Percentiles rank a stretch among this genome's conserved stretches.
These are phyloP conservation scores for Moricandia moricandioides DNA, from an alignment of 345 rosid species.

Conservation along the genomic window DNA sequence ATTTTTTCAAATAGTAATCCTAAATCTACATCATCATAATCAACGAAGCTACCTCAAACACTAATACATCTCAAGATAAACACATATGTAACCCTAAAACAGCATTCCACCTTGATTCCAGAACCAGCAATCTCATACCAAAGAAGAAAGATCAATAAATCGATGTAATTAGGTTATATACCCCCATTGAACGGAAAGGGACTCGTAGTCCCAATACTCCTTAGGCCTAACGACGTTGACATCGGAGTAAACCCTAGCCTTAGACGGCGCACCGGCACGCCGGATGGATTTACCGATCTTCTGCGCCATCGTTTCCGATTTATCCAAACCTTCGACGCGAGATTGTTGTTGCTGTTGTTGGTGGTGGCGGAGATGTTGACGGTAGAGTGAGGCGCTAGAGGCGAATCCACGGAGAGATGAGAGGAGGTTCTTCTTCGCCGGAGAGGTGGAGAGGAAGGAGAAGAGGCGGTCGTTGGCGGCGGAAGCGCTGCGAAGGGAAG, in stretches of 20 bases:
- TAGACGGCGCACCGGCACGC: constrained; percentile 92
- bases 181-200: constrained; percentile 91
- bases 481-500: constrained; percentile 39
- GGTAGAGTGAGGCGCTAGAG: constrained; percentile 41
- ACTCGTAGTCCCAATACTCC: constrained; percentile 28
- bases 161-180: constrained; percentile 22
- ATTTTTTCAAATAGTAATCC: no score
- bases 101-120: no score
- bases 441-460: constrained; percentile 21
- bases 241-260: constrained; percentile 91
- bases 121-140: not conserved
- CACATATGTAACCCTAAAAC: no score
- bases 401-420: constrained; percentile 33
- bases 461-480: constrained; percentile 20
- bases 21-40: no score
- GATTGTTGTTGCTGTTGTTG: constrained; percentile 1
- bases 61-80: no score
- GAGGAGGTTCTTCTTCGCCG: constrained; percentile 26
- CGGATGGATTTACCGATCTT: constrained; percentile 90
- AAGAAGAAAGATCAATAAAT: not conserved
- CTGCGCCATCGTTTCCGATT: constrained; percentile 81
- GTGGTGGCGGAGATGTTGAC: constrained; percentile 23
- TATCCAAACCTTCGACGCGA: constrained; percentile 30
- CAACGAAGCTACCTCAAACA: no score
- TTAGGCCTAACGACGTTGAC: constrained; percentile 81